A percentile compares a stretch with the other conserved stretches of the same genome.
These are phyloP conservation scores for Jackrogersella multiformis DNA, from an alignment of 495 filamentous ascomycete species.

Conservation along the genomic window DNA sequence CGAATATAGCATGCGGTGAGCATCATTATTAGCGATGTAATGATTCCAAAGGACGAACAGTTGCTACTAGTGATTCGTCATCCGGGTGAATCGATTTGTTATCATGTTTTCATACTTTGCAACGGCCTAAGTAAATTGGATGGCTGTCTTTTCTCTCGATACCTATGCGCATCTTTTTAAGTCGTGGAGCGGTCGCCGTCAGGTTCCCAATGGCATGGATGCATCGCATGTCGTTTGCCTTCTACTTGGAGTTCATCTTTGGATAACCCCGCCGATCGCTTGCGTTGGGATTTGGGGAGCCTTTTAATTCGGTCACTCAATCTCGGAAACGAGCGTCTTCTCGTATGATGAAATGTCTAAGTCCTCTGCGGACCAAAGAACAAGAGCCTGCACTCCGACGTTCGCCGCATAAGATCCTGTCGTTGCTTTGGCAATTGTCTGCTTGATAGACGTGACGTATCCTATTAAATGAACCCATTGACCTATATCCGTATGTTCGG, in stretches of 20 bases:
- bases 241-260: not conserved
- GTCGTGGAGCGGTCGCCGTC: not conserved
- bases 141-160: slow-evolving; percentile 2
- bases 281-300: not conserved
- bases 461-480: slow-evolving; percentile 92
- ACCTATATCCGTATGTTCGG: slow-evolving; percentile 74
- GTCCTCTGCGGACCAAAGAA: slow-evolving; percentile 32
- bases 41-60: slow-evolving; percentile 20
- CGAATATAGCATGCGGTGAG: slow-evolving; percentile 4
- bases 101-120: slow-evolving; percentile 15
- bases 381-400: slow-evolving; percentile 33
- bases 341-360: slow-evolving; percentile 35
- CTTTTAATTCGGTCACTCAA: slow-evolving; percentile 10
- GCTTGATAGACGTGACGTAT: slow-evolving; percentile 64
- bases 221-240: slow-evolving; percentile 14
- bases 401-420: not conserved
- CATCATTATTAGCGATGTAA: slow-evolving; percentile 11
- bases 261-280: not conserved
- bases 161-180: slow-evolving; percentile 4
- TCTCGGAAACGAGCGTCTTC: slow-evolving; percentile 19
- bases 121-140: not conserved
- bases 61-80: slow-evolving; percentile 21
- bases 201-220: slow-evolving; percentile 6
- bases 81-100: slow-evolving; percentile 12
- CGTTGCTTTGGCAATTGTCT: slow-evolving; percentile 2